Evolutionary conservation across 176 grass and related monocot genomes (phyloP).

Genomic region (Bonia amplexicaulis): DNA sequence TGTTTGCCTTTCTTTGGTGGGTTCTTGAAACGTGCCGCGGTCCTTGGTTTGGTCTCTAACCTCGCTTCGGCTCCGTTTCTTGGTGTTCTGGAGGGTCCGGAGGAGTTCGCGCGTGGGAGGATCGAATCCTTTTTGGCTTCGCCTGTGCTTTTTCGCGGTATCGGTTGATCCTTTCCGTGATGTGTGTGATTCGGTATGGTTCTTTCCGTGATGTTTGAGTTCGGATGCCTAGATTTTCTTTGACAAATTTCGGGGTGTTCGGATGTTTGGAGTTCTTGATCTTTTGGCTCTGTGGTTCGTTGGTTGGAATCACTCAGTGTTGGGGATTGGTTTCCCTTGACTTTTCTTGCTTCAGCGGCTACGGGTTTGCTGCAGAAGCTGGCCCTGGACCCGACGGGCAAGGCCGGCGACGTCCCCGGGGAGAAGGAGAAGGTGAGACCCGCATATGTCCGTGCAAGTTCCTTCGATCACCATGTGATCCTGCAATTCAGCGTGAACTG

Average conservation of each 20-base stretch:
- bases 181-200: neutral
- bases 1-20: neutral
- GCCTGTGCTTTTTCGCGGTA: neutral
- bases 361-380: slow-evolving; percentile 39
- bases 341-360: slow-evolving; percentile 18
- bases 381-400: slow-evolving; percentile 12
- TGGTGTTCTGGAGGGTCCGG: neutral
- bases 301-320: neutral
- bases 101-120: neutral
- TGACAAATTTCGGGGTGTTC: neutral
- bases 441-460: neutral
- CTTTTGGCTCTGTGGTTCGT: neutral
- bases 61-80: neutral
- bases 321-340: slow-evolving; percentile 13
- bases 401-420: neutral
- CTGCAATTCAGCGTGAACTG: neutral
- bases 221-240: neutral
- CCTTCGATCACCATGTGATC: neutral
- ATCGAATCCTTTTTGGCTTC: neutral
- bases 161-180: neutral
- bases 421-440: slow-evolving; percentile 25
- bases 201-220: neutral
- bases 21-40: neutral
- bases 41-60: neutral
- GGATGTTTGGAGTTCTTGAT: neutral